Percentiles rank a stretch among this genome's conserved stretches.
Evolutionary conservation across 2,329 filamentous ascomycete genomes (phyloP).

Genomic region (Xylariomycetidae sp.): DNA sequence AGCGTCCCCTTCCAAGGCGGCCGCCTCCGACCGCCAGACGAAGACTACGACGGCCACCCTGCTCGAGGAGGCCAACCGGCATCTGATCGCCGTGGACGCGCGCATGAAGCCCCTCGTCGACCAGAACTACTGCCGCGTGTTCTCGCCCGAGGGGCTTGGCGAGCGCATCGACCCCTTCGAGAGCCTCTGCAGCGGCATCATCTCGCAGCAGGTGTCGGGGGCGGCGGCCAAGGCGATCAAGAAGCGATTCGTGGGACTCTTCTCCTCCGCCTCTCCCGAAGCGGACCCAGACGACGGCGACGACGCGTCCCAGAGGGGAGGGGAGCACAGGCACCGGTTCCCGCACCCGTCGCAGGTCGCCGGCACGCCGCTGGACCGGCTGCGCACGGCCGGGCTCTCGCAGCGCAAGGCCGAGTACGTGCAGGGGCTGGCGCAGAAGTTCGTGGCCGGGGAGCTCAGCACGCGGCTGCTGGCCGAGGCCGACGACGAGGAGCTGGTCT

Average conservation of each 20-base stretch:
- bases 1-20: conserved; percentile 41
- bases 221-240: conserved; percentile 89
- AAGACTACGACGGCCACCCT: conserved; percentile 57
- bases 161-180: conserved; percentile 88
- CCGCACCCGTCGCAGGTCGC: conserved; percentile 73
- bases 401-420: conserved; percentile 97
- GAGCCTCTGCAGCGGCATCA: conserved; percentile 78
- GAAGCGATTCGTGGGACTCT: conserved; percentile 74
- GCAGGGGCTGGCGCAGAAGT: conserved; percentile 77
- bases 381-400: conserved; percentile 84
- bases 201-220: conserved; percentile 93
- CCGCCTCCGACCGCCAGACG: conserved; percentile 21
- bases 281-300: conserved; percentile 24
- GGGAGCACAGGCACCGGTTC: conserved; percentile 41
- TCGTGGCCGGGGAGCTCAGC: conserved; percentile 68
- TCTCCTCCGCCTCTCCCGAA: conserved; percentile 37
- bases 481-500: conserved; percentile 79
- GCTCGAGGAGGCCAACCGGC: conserved; percentile 68
- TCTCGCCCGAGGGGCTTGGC: conserved; percentile 75
- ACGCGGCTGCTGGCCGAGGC: conserved; percentile 72
- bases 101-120: conserved; percentile 69
- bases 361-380: conserved; percentile 53
- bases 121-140: conserved; percentile 70
- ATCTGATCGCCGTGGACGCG: conserved; percentile 69
- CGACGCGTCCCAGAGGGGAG: conserved; percentile 5